These are phyloP conservation scores for Backusella australiensis DNA, from an alignment of 192 early-diverging fungal species.

Conservation along the genomic window DNA sequence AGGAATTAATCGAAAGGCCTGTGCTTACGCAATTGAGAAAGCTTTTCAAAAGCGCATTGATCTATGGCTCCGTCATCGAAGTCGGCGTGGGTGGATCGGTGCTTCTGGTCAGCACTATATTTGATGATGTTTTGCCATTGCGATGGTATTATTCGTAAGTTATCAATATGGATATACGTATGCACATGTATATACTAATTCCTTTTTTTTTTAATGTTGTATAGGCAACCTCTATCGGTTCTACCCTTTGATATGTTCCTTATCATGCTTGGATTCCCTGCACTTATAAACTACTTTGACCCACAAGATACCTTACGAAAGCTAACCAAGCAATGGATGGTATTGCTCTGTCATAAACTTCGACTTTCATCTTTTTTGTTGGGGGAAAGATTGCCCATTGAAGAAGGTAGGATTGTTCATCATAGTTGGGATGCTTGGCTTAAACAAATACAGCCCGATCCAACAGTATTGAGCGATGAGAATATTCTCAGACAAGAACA, in stretches of 20 bases:
- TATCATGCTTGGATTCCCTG: constrained; percentile 71
- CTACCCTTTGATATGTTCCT: constrained; percentile 37
- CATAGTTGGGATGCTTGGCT: constrained; percentile 52
- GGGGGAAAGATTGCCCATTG: constrained; percentile 58
- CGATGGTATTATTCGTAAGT: constrained; percentile 64
- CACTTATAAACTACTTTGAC: constrained; percentile 53
- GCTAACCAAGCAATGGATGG: constrained; percentile 58
- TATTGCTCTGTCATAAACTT: constrained; percentile 52
- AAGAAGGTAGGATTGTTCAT: constrained; percentile 61
- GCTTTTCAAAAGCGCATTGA: constrained; percentile 71
- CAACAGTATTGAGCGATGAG: constrained; percentile 2
- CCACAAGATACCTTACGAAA: constrained; percentile 54
- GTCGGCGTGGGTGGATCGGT: constrained; percentile 58
- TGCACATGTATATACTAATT: neutral
- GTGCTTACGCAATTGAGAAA: constrained; percentile 77
- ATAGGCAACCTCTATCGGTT: neutral
- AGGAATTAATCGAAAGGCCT: constrained; percentile 84
- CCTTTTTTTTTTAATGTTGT: neutral
- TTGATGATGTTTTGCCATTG: constrained; percentile 54
- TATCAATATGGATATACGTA: neutral
- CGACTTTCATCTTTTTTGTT: constrained; percentile 85
- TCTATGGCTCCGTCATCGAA: constrained; percentile 80
- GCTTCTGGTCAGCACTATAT: constrained; percentile 25
- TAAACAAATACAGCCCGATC: neutral
- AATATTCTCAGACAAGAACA: neutral